Conservation (phyloP, 768 basidiomycete genomes). For the Baorangia bicolor region DNA sequence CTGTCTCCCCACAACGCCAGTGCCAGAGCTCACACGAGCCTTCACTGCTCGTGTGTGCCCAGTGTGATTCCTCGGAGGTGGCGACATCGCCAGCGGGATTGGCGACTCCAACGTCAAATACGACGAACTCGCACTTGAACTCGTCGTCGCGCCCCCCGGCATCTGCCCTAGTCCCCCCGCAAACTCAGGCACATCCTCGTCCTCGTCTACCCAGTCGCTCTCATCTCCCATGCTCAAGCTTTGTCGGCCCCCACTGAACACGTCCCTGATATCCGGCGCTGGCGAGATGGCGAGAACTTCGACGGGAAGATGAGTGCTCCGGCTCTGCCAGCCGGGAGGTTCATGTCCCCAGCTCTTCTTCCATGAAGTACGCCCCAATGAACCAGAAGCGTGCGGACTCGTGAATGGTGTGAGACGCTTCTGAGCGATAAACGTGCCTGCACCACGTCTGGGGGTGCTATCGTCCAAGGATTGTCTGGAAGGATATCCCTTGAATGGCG, state of each 20-base stretch:
- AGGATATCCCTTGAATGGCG: slow-evolving; percentile 56
- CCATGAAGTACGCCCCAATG: slow-evolving; percentile 73
- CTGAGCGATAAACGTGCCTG: slow-evolving; percentile 76
- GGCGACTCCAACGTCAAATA: slow-evolving; percentile 35
- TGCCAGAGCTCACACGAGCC: slow-evolving; percentile 22
- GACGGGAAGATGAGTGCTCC: slow-evolving; percentile 62
- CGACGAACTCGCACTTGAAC: slow-evolving; percentile 25
- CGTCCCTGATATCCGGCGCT: slow-evolving; percentile 59
- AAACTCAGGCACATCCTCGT: slow-evolving; percentile 70
- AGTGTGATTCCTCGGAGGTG: slow-evolving; percentile 50
- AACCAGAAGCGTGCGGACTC: slow-evolving; percentile 49
- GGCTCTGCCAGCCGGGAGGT: slow-evolving; percentile 80
- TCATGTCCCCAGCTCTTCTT: slow-evolving; percentile 88
- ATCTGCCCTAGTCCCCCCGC: slow-evolving; percentile 77
- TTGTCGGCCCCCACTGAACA: slow-evolving; percentile 64
- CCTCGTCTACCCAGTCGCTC: slow-evolving; percentile 87
- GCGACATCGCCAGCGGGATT: slow-evolving; percentile 44
- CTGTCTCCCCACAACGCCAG: slow-evolving; percentile 33
- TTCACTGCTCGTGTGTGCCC: slow-evolving; percentile 38
- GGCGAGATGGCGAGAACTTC: slow-evolving; percentile 77
- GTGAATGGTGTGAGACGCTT: slow-evolving; percentile 75
- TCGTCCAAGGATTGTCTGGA: slow-evolving; percentile 52
- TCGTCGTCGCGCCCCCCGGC: slow-evolving; percentile 29
- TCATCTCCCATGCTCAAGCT: slow-evolving; percentile 68
- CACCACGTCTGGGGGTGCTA: slow-evolving; percentile 38